These are phyloP conservation scores for Cyclanthera cordifolia DNA, from an alignment of 306 rosid species.

Conservation along the genomic window DNA sequence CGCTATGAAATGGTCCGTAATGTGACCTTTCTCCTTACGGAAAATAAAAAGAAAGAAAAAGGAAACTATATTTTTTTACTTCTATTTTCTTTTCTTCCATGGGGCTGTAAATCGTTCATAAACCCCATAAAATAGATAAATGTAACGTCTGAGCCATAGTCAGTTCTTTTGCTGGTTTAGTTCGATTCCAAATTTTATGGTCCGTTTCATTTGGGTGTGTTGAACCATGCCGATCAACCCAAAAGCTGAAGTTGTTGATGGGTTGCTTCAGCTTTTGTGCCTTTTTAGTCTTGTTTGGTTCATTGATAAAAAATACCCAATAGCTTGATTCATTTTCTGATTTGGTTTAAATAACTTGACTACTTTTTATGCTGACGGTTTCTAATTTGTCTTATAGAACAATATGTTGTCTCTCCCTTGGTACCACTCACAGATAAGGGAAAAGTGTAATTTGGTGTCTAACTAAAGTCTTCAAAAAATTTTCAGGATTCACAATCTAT, in stretches of 20 bases:
- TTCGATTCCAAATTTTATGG: not conserved
- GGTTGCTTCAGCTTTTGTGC: not conserved
- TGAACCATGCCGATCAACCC: too few species aligned
- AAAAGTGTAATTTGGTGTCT: not conserved
- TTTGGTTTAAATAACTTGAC: not conserved
- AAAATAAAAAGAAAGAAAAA: not conserved
- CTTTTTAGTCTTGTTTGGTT: not conserved
- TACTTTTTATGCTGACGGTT: not conserved
- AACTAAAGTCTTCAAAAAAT: slow-evolving; percentile 14
- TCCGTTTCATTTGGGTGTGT: not conserved
- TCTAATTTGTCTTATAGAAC: not conserved
- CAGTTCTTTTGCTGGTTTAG: not conserved
- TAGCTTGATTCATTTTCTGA: not conserved
- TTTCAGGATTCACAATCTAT: slow-evolving; percentile 67
- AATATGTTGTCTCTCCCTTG: not conserved
- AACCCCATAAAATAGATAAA: not conserved
- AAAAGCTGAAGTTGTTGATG: too few species aligned
- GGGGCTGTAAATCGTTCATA: not conserved
- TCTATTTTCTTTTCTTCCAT: not conserved
- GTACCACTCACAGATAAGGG: not conserved
- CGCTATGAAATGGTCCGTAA: too few species aligned
- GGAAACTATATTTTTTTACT: not conserved
- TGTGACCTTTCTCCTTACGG: not conserved
- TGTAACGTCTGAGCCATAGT: not conserved
- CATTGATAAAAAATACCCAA: not conserved